phyloP scores from a whole-genome alignment of 2,329 filamentous ascomycete genomes.

The Chaetomium globosum region DNA sequence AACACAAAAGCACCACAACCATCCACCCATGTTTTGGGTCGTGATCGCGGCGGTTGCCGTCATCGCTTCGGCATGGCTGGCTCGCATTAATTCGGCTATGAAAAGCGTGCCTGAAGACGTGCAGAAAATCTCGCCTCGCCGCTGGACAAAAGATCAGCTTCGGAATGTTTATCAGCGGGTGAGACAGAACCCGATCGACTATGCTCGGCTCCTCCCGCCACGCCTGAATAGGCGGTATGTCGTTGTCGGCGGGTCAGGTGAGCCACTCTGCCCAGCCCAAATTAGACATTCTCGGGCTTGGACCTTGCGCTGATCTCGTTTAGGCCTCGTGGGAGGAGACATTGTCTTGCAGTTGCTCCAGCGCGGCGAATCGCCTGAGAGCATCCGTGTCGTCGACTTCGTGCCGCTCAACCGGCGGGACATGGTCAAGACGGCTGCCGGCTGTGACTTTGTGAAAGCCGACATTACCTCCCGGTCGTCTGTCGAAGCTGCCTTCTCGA shows the following conservation, averaged over 20 bases:
- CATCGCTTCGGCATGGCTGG: slow-evolving; percentile 42
- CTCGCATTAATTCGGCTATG: slow-evolving; percentile 46
- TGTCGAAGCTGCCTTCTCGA: slow-evolving; percentile 50
- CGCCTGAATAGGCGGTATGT: slow-evolving; percentile 49
- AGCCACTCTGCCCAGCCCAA: slow-evolving; percentile 30
- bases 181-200: slow-evolving; percentile 45
- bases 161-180: slow-evolving; percentile 43
- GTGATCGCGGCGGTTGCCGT: slow-evolving; percentile 21
- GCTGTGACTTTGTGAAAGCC: slow-evolving; percentile 50
- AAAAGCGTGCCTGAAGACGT: slow-evolving; percentile 44
- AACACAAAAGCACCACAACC: neutral
- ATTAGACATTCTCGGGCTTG: neutral
- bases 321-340: slow-evolving; percentile 59
- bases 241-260: slow-evolving; percentile 52
- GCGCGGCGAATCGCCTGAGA: slow-evolving; percentile 53
- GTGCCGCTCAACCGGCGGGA: slow-evolving; percentile 48
- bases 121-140: slow-evolving; percentile 39
- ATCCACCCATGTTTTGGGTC: slow-evolving; percentile 5
- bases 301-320: slow-evolving; percentile 19
- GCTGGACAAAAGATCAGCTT: slow-evolving; percentile 46
- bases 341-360: slow-evolving; percentile 57
- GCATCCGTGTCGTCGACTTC: slow-evolving; percentile 59
- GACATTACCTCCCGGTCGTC: slow-evolving; percentile 54
- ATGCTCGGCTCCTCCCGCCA: slow-evolving; percentile 45
- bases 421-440: slow-evolving; percentile 44